A percentile compares a stretch with the other conserved stretches of the same genome.
Conservation (phyloP, 1,284 basidiomycete species). For the Ganoderma lucidum region DNA sequence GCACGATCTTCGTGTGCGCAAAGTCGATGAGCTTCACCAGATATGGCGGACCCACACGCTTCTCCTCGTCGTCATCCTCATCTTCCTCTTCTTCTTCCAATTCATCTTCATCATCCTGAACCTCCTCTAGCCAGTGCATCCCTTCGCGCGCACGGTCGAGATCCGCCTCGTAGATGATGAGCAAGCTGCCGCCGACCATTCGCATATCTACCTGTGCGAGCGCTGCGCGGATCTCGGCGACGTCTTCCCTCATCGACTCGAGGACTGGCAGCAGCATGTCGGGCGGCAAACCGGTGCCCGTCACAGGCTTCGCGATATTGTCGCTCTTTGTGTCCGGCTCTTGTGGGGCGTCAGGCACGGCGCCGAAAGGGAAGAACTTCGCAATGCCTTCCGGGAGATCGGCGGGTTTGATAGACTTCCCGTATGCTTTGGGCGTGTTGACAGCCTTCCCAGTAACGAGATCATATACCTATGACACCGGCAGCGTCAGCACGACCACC, state of each 20-base stretch:
- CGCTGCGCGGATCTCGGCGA: conserved; percentile 64
- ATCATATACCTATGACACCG: conserved; percentile 73
- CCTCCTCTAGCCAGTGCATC: conserved; percentile 44
- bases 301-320: conserved; percentile 8
- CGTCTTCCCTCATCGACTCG: conserved; percentile 58
- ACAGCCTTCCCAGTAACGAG: conserved; percentile 60
- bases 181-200: conserved; percentile 83
- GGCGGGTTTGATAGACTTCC: conserved; percentile 74
- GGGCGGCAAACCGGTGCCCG: conserved; percentile 59
- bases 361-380: conserved; percentile 77
- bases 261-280: conserved; percentile 69
- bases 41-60: conserved; percentile 59
- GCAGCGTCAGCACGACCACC: background rate
- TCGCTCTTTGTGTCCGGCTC: background rate
- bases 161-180: conserved; percentile 89
- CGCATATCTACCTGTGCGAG: conserved; percentile 72
- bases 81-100: conserved; percentile 45
- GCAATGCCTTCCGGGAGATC: conserved; percentile 80
- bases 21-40: conserved; percentile 91
- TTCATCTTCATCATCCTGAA: conserved; percentile 46
- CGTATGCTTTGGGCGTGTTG: conserved; percentile 80
- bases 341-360: conserved; percentile 20
- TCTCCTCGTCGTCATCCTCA: conserved; percentile 43
- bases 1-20: conserved; percentile 81
- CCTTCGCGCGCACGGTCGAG: conserved; percentile 51